Evolutionary conservation across 495 filamentous ascomycete genomes (phyloP).

Genomic region (Penicillium antarcticum): DNA sequence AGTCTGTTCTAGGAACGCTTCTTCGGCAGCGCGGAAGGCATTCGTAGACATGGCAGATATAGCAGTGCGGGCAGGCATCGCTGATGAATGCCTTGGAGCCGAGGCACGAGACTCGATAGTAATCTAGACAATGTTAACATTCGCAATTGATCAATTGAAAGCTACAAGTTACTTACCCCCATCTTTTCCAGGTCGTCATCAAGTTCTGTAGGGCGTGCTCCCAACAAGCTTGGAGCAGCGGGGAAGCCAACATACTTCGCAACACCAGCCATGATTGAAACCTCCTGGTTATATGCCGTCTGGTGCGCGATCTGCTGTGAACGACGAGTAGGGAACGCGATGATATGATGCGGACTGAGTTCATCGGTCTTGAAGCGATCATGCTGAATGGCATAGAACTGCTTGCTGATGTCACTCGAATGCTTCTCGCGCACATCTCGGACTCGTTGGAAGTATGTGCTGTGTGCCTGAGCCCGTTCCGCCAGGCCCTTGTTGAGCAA

Average conservation of each 20-base stretch:
- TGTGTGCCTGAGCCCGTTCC: slow-evolving; percentile 75
- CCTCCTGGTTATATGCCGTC: slow-evolving; percentile 87
- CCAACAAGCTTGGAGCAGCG: slow-evolving; percentile 78
- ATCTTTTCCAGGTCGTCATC: slow-evolving; percentile 88
- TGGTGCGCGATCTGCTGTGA: slow-evolving; percentile 74
- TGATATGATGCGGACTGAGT: slow-evolving; percentile 73
- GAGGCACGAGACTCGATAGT: slow-evolving; percentile 31
- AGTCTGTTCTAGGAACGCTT: slow-evolving; percentile 77
- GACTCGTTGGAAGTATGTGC: slow-evolving; percentile 80
- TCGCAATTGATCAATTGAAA: not conserved
- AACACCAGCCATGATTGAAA: slow-evolving; percentile 83
- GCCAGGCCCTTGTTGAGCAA: slow-evolving; percentile 71
- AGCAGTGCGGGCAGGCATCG: slow-evolving; percentile 26
- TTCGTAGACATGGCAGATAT: slow-evolving; percentile 40
- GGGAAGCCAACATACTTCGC: slow-evolving; percentile 95
- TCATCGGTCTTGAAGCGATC: slow-evolving; percentile 81
- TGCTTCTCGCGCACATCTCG: slow-evolving; percentile 77
- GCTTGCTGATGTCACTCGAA: slow-evolving; percentile 75
- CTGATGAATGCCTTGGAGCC: slow-evolving; percentile 23
- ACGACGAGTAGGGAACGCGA: slow-evolving; percentile 67
- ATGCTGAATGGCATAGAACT: slow-evolving; percentile 88
- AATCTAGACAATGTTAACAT: slow-evolving; percentile 34
- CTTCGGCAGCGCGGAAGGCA: slow-evolving; percentile 59
- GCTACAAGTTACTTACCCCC: slow-evolving; percentile 60
- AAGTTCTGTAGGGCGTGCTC: slow-evolving; percentile 67